Evolutionary conservation across 495 filamentous ascomycete species (phyloP).

Genomic region (Diplogelasinospora grovesii): DNA sequence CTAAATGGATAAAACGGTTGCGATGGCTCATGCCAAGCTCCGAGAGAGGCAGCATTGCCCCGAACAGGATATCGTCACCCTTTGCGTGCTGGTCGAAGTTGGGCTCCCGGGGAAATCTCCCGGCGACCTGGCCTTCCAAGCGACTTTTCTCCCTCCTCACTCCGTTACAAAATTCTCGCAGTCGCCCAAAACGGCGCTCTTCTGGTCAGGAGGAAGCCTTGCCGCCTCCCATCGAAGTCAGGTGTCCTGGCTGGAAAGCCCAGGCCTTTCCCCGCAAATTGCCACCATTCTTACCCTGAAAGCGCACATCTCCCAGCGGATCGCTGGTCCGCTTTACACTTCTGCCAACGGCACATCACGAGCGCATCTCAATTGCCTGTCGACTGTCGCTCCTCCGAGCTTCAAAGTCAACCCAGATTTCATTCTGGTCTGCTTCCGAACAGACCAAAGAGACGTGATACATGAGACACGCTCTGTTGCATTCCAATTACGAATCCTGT

Average conservation of each 20-base stretch:
- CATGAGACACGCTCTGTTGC: conserved; percentile 1
- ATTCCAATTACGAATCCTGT: conserved; percentile 5
- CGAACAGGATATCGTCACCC: conserved; percentile 6
- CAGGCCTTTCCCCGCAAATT: conserved; percentile 25
- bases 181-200: conserved; percentile 15
- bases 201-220: conserved; percentile 30
- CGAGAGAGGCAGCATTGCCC: conserved; percentile 15
- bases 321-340: conserved; percentile 16
- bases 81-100: background rate
- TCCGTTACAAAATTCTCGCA: background rate
- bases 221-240: conserved; percentile 23
- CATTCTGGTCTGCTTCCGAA: conserved; percentile 7
- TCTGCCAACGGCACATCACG: conserved; percentile 20
- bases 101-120: conserved; percentile 21
- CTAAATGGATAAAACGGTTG: conserved; percentile 18
- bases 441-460: background rate
- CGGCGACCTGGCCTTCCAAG: conserved; percentile 2
- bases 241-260: conserved; percentile 17
- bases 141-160: background rate
- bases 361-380: no score
- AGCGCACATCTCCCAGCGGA: conserved; percentile 12
- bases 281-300: conserved; percentile 14
- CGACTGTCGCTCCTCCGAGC: background rate
- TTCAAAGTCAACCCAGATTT: conserved; percentile 17
- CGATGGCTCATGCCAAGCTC: conserved; percentile 10